These are phyloP conservation scores for Zygoascus bituminiphila DNA, from an alignment of 805 yeast genomes.

Conservation along the genomic window DNA sequence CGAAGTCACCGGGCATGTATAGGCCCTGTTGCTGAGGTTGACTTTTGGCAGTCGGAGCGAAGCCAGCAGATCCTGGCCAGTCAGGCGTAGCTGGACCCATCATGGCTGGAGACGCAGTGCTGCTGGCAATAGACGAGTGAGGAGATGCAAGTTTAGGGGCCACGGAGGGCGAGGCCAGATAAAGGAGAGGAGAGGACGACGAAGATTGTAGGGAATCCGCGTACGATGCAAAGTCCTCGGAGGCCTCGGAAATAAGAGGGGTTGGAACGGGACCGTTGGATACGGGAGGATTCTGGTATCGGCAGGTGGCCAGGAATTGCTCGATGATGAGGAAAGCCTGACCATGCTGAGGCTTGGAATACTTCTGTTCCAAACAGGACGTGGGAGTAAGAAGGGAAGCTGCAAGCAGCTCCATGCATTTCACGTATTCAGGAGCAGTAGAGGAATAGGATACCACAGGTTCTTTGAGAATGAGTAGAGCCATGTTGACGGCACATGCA, in stretches of 20 bases:
- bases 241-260: neutral
- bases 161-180: neutral
- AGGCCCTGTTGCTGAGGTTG: too few species aligned
- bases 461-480: conserved; percentile 10
- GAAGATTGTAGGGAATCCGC: neutral
- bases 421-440: conserved; percentile 1
- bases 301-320: conserved; percentile 5
- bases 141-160: neutral
- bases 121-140: neutral
- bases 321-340: conserved; percentile 7
- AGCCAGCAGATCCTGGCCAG: neutral
- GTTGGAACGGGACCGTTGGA: neutral
- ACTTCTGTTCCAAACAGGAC: conserved; percentile 15
- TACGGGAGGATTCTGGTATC: neutral
- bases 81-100: neutral
- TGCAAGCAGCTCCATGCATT: conserved; percentile 16
- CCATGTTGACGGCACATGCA: conserved; percentile 28
- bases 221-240: neutral
- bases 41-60: too few species aligned
- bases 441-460: conserved; percentile 1
- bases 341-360: conserved; percentile 9
- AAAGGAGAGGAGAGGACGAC: neutral
- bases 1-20: too few species aligned
- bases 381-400: conserved; percentile 11
- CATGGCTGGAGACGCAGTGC: neutral